Base-by-base conservation (phyloP, 2,329 filamentous ascomycete genomes). In the Colletotrichum ledebouriae region DNA sequence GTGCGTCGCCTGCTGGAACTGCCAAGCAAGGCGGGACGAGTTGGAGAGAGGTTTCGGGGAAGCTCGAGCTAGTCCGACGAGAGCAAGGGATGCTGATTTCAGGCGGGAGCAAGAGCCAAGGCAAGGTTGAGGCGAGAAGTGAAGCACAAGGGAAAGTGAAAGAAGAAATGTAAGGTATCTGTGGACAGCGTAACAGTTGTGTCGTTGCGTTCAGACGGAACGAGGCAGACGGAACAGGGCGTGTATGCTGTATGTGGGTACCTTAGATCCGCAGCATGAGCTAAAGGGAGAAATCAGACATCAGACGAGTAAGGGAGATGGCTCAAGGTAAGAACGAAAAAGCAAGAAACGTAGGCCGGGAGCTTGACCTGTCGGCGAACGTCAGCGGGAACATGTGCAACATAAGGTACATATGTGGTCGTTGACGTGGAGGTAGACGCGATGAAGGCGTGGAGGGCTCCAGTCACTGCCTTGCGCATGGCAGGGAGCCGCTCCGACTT, bases 11-110 rank as follows among this genome's bases (percentile, higher is more conserved):
- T 13, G 15, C 50, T 34, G 60, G n/a, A 22, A 46, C 55, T 39
- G 60, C 39, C 37, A 44, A 39, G 53, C 29, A 34, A 52, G 34
- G 34, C 60, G 41, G 60, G 39, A 64, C 47, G 20, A 49, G 47
- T 55, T 53, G 42, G n/a, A n/a, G 47, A 49, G 60, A 39, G 53
- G 60, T 64, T 64, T 65, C 60, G 60, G 52, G 39, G 53, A 63
- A 53, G 64, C 60, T 64, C 37, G 53, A 65, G 53, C 53, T 49
- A 29, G 33, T 22, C 34, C 34, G 60, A 60, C 60, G 60, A 53
- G 33, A 59, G 39, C 60, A 46, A 64, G 65, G 65, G 53, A 68
- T 47, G 47, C 39, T 53, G 39, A 53, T 68, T 68, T 68, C 65
- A 68, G 65, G 41, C 47, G 46, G 53, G 52, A 53, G 53, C 53